These are phyloP conservation scores for Dalbergia cochinchinensis DNA, from an alignment of 306 rosid species.

Conservation along the genomic window DNA sequence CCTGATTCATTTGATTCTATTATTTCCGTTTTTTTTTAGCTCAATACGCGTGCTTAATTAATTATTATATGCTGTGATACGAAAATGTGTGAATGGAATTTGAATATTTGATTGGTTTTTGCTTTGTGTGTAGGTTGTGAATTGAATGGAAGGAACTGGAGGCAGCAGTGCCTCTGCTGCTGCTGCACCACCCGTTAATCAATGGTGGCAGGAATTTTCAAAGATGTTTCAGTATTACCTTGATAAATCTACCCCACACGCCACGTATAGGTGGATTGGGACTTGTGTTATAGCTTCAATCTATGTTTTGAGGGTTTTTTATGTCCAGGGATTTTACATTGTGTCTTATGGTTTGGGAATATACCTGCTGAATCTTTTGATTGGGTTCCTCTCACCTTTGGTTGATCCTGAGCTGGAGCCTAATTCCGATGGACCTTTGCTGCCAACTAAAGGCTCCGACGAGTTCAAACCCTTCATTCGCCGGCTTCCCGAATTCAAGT, in stretches of 20 bases:
- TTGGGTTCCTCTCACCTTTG: constrained; percentile 86
- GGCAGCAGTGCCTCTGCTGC: constrained; percentile 67
- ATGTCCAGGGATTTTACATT: constrained; percentile 82
- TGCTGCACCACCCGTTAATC: constrained; percentile 60
- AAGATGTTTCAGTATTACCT: constrained; percentile 78
- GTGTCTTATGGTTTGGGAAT: constrained; percentile 88
- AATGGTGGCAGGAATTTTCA: constrained; percentile 64
- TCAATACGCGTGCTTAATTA: background rate
- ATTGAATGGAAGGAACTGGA: constrained; percentile 84
- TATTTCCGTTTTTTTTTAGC: background rate
- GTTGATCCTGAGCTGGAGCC: constrained; percentile 86
- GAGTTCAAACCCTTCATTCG: constrained; percentile 93
- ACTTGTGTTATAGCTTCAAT: constrained; percentile 52
- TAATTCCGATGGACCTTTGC: constrained; percentile 66
- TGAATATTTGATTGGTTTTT: background rate
- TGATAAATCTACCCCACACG: constrained; percentile 79
- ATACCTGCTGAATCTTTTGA: constrained; percentile 83
- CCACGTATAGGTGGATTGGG: constrained; percentile 79
- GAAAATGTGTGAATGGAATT: constrained; percentile 17
- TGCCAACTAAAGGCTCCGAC: constrained; percentile 90
- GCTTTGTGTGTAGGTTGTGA: constrained; percentile 55
- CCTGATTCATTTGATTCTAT: background rate
- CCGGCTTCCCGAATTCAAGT: constrained; percentile 91
- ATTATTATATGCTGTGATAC: background rate
- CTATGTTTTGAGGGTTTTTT: constrained; percentile 75